phyloP scores from a whole-genome alignment of 2,329 filamentous ascomycete genomes.

The Pseudocercospora vitis region DNA sequence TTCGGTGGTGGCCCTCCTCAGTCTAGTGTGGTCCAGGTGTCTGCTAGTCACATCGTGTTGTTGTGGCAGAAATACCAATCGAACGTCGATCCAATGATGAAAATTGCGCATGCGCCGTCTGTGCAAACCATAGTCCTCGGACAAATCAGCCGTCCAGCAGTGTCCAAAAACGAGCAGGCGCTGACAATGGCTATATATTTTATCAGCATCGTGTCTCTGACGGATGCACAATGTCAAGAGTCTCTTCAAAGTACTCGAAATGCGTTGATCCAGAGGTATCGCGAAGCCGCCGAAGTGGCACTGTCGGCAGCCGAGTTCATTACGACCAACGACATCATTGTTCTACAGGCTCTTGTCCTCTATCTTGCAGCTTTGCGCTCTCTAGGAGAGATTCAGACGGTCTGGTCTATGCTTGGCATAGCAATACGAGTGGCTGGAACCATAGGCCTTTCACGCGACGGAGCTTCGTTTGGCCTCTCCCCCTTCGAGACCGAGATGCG shows the following conservation, averaged over 20 bases:
- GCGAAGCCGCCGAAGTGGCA: constrained; percentile 29
- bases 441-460: constrained; percentile 40
- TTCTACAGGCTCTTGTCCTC: constrained; percentile 35
- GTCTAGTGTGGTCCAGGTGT: constrained; percentile 22
- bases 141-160: constrained; percentile 56
- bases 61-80: constrained; percentile 75
- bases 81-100: constrained; percentile 72
- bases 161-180: constrained; percentile 47
- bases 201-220: constrained; percentile 35
- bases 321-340: constrained; percentile 31
- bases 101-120: constrained; percentile 70
- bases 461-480: constrained; percentile 31
- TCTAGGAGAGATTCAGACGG: constrained; percentile 27
- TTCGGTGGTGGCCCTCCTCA: constrained; percentile 22
- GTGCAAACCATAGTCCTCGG: constrained; percentile 66
- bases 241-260: constrained; percentile 26
- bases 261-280: constrained; percentile 27
- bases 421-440: constrained; percentile 49
- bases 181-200: constrained; percentile 41
- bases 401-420: constrained; percentile 32
- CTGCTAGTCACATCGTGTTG: constrained; percentile 53
- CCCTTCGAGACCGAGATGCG: constrained; percentile 40
- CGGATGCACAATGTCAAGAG: constrained; percentile 31
- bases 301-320: constrained; percentile 33
- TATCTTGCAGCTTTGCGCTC: constrained; percentile 31